Base-by-base conservation (phyloP, 2,329 filamentous ascomycete genomes). In the Aspergillus pseudoterreus region DNA sequence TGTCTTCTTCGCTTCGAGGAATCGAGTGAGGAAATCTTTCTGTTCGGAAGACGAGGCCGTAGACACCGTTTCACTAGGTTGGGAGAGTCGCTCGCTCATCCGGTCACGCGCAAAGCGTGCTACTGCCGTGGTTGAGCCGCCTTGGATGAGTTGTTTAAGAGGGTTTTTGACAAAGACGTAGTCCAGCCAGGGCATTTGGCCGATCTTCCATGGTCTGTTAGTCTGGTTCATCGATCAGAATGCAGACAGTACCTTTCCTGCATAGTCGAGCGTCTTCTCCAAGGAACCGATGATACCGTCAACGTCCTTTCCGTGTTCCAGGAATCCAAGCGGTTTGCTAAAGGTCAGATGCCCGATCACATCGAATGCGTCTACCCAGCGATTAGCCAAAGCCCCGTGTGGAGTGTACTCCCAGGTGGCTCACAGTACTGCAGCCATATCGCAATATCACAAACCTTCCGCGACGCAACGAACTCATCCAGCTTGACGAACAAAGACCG, bases 271-370 rank as follows among this genome's bases (percentile, higher is more conserved):
- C 43, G 59, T 62, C 9, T 52, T 19, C n/a, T 61, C 60, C 24
- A 71, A 60, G 3, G 57, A 57, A 1, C 43, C 54, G 6, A 71
- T 65, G 38, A 73, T 69, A 1, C 60, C 43, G 15, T 66, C 63
- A 3, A 71, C 60, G 54, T 73, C 70, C 0, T 46, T 36, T 1
- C 63, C 66, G 10, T 60, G 36, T 39, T 72, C 64, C 2, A 72
- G 24, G 12, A 45, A 45, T 4, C 43, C 43, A 6, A 45, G 50
- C 49, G 71, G 71, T 14, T 62, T 64, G 9, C 63, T 65, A 49
- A 68, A 71, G 1, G 69, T 72, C 22, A 72, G 49, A 27, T 69
- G 63, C 2, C 67, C 66, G 14, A 73, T 69, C 1, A 71, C 69
- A 54, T 71, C 69, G 45, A 70, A 70, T 0, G 69, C 69, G 39